Evolutionary conservation across 352 stramenopile genomes (phyloP).

Genomic region (Pythium sukuiense): DNA sequence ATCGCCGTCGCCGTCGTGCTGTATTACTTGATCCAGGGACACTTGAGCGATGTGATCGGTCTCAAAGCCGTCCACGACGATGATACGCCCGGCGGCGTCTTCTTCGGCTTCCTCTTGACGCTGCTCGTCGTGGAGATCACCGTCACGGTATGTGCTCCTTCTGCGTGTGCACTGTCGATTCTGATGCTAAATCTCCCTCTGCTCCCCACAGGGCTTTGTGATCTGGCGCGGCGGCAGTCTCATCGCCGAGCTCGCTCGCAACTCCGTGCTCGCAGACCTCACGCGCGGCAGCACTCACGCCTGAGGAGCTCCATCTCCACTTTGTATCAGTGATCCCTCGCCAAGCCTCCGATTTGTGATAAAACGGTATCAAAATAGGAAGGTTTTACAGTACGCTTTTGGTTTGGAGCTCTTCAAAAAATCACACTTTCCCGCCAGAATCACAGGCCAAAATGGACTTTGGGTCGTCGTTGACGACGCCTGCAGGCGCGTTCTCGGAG

Average conservation of each 20-base stretch:
- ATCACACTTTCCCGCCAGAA: constrained; percentile 7
- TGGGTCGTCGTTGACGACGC: constrained; percentile 12
- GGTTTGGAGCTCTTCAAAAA: constrained; percentile 10
- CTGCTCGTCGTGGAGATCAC: constrained; percentile 52
- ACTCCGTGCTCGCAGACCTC: constrained; percentile 55
- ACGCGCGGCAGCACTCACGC: constrained; percentile 35
- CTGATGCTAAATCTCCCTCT: constrained; percentile 1
- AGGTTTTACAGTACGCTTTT: constrained; percentile 3
- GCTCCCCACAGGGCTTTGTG: constrained; percentile 38
- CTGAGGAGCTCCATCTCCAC: constrained; percentile 11
- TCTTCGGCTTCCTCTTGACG: constrained; percentile 69
- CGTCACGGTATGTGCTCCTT: constrained; percentile 47
- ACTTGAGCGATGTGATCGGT: constrained; percentile 56
- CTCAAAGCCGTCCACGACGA: constrained; percentile 25
- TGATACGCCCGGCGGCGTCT: constrained; percentile 37
- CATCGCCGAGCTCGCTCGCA: constrained; percentile 70
- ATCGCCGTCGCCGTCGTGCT: constrained; percentile 53
- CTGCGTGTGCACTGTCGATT: not conserved
- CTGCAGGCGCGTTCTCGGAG: constrained; percentile 1
- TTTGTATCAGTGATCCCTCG: no score
- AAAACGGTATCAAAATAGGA: not conserved
- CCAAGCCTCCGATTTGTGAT: constrained; percentile 5
- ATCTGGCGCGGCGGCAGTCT: constrained; percentile 57
- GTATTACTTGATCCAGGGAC: constrained; percentile 58
- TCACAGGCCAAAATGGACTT: constrained; percentile 17